These are phyloP conservation scores for Fraxinus baroniana DNA, from an alignment of 305 asterid species.

Conservation along the genomic window DNA sequence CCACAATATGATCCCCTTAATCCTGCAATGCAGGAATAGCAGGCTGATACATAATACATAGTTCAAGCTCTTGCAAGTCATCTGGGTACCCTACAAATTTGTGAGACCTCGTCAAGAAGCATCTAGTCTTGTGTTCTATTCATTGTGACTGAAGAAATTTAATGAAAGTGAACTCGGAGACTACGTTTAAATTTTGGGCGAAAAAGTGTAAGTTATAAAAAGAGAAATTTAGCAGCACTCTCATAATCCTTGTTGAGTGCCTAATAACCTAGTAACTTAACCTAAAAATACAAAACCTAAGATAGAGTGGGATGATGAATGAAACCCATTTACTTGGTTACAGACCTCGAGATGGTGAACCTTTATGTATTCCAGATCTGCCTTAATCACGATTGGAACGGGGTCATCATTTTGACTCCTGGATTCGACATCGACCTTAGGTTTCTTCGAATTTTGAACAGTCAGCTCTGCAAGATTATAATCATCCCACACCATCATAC, in stretches of 20 bases:
- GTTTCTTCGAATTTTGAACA: constrained; percentile 48
- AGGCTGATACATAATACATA: not conserved
- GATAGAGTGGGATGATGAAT: constrained; percentile 10
- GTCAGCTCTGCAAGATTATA: constrained; percentile 45
- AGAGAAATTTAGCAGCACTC: not conserved
- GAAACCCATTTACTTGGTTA: constrained; percentile 4
- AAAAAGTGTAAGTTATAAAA: too few relatives aligned
- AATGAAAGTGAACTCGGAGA: not conserved
- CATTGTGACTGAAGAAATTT: not conserved
- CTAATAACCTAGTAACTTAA: too few relatives aligned
- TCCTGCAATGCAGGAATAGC: not conserved
- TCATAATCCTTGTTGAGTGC: too few relatives aligned
- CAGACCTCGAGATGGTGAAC: constrained; percentile 73
- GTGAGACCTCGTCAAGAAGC: not conserved
- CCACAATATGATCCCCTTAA: not conserved
- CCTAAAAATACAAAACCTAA: too few relatives aligned
- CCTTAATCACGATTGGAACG: constrained; percentile 55
- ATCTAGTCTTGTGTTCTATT: not conserved
- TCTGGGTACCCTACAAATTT: not conserved
- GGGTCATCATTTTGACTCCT: constrained; percentile 49
- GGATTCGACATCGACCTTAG: constrained; percentile 54
- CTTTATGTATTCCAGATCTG: constrained; percentile 72
- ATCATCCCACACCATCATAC: constrained; percentile 13
- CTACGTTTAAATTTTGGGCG: not conserved
- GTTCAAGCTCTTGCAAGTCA: not conserved